Base-by-base conservation (phyloP, 352 stramenopile species). In the Elongisporangium senticosum region DNA sequence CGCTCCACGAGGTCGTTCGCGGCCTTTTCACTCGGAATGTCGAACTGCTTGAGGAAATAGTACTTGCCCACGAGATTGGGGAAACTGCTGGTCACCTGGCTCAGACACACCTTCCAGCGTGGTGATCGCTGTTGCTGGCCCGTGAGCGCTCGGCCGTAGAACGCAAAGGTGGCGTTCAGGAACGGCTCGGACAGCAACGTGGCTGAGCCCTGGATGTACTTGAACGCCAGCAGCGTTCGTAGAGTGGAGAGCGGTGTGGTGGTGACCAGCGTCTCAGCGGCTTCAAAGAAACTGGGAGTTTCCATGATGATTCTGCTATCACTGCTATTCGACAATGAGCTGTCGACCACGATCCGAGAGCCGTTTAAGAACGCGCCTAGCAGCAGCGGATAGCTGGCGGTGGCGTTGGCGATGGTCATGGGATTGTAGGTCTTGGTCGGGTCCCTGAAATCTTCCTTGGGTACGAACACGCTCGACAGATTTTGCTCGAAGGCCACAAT, bases 21-120 rank as follows among this genome's bases (percentile, higher is more conserved):
- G 19, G 75, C 65, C 49, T 77, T 63, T 58, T 97, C 94, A 58
- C 80, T 89, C 7, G 73, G 67, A 15, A 77, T 55, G 64, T 97
- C 86, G 68, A 98, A 98, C 28, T 89, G 87, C 61, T 90, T 82
- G 26, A 93, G 75, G 33, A 90, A 95, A 59, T 91, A 98, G 47
- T 98, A 83, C 61, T 98, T 96, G 47, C 90, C 92, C 19, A 89
- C 70, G n/a, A 90, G 61, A 17, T 77, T 63, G 1, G 83, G 83
- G 37, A 93, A 87, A 17, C 64, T 70, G 17, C 59, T 37, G 0
- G 62, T 77, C 22, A 87, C 77, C 6, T 68, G 69, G 13, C 61
- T 67, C 56, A 98, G 78, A 61, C 88, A 95, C 19, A 93, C 72
- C 60, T 98, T 97, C 86, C 90, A 96, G 8, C 91, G 78, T 33